Evolutionary conservation across 2,329 filamentous ascomycete genomes (phyloP), one percentile per base, ranked within the genome.

Genomic region (Alternaria burnsii): DNA sequence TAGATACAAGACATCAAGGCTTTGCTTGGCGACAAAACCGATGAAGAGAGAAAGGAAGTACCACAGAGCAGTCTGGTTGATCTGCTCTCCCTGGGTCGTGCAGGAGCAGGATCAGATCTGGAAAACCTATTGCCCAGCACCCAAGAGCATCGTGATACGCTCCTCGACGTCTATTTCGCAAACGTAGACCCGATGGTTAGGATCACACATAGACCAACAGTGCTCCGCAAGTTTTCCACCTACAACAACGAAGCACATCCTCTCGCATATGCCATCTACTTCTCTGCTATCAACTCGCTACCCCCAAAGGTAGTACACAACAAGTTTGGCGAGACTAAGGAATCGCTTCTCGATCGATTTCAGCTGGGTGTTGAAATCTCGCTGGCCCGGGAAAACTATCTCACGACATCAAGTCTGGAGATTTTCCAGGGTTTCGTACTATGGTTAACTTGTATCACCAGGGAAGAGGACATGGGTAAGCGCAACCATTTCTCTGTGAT

Each of bases 1-100:
- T 36, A 78, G 76, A 77, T 79, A 9, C 76, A 78, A 68, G 76
- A 79, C 52, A 79, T 79, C 54, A 79, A 78, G 57, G 75, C 76
- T 8, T 62, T 79, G 9, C 61, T 79, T 14, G 72, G 74, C 8
- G 73, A 76, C 11, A 69, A 70, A 51, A 70, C 68, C 2, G 73
- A 75, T n/a, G 73, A 76, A 56, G 73, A 74, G 36, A 65, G 55
- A 14, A 73, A 75, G 28, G 63, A 64, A 38, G 61, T 75, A 3
- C 73, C 71, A 12, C 68, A 71, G 43, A 75, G 69, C 59, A 75
- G 67, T 40, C 66, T 78, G 2, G 69, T 78, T 1, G 68, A 76
- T 50, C 54, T 77, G 24, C 66, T 78, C 14, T 74, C 75, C 2
- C 52, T 78, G 12, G 76, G 75, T 14, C 72, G 73, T 43, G 73